Percentiles rank a stretch among this genome's conserved stretches.
Evolutionary conservation across 257 asterid species (phyloP).

Genomic region (Solanum paucissectum): DNA sequence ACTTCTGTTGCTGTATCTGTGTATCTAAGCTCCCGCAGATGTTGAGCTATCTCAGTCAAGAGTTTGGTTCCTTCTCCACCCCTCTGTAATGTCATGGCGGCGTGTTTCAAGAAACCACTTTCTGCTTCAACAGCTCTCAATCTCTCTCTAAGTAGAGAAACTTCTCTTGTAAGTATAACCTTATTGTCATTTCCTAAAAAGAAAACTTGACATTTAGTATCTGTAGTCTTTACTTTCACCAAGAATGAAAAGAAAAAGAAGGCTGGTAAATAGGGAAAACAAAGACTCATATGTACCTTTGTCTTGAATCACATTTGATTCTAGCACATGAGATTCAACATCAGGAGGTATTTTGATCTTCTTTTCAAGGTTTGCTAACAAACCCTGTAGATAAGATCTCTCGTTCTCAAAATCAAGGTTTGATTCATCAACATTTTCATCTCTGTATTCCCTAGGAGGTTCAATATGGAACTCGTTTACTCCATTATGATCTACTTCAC

Average conservation of each 20-base stretch:
- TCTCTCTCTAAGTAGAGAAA: constrained; percentile 48
- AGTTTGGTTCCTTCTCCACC: constrained; percentile 64
- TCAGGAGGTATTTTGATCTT: constrained; percentile 16
- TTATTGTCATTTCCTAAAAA: constrained; percentile 16
- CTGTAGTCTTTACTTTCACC: neutral
- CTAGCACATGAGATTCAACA: constrained; percentile 11
- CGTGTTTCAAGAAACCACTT: constrained; percentile 71
- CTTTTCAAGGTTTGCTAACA: constrained; percentile 41
- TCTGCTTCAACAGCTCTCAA: constrained; percentile 79
- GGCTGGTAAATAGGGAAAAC: neutral
- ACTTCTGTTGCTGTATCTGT: constrained; percentile 6
- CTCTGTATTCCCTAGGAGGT: constrained; percentile 9
- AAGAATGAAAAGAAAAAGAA: neutral
- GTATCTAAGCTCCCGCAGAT: constrained; percentile 44
- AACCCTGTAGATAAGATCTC: constrained; percentile 32
- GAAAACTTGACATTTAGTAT: neutral
- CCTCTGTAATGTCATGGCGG: constrained; percentile 62
- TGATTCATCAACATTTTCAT: constrained; percentile 20
- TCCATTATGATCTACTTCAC: constrained; percentile 20
- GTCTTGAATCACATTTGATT: constrained; percentile 9
- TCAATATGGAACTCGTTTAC: constrained; percentile 8
- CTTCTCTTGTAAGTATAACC: constrained; percentile 45
- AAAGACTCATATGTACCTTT: constrained; percentile 21
- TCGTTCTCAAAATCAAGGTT: constrained; percentile 49
- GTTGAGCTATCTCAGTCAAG: constrained; percentile 75